phyloP scores from a whole-genome alignment of 2,329 filamentous ascomycete genomes.

The Clonostachys solani region DNA sequence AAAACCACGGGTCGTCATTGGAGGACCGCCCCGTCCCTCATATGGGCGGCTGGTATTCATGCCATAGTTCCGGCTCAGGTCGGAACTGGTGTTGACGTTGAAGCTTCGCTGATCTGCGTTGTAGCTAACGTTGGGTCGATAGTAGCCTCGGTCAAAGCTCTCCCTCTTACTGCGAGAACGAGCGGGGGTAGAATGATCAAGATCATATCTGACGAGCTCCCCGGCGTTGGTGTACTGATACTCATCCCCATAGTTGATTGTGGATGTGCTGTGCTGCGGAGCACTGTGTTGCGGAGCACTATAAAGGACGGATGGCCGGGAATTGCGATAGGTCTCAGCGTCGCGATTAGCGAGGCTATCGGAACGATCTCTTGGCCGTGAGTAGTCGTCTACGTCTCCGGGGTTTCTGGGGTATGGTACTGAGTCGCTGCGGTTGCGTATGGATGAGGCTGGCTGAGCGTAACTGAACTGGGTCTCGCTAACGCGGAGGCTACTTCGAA shows the following conservation, averaged over 20 bases:
- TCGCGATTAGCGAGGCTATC: constrained; percentile 32
- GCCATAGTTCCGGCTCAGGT: constrained; percentile 37
- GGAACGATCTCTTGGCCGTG: constrained; percentile 34
- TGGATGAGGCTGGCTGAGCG: constrained; percentile 46
- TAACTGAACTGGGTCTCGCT: constrained; percentile 46
- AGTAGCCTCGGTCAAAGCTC: constrained; percentile 50
- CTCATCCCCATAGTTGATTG: constrained; percentile 51
- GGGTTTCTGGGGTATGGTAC: background rate
- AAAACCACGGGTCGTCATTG: constrained; percentile 66
- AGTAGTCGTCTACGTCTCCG: constrained; percentile 2
- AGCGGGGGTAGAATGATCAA: constrained; percentile 43
- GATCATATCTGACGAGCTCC: constrained; percentile 57
- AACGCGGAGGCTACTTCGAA: constrained; percentile 45
- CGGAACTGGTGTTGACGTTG: constrained; percentile 38
- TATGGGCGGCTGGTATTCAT: constrained; percentile 23
- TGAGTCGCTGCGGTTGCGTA: background rate
- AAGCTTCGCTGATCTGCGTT: constrained; percentile 39
- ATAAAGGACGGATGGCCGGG: constrained; percentile 41
- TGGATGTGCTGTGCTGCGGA: constrained; percentile 34
- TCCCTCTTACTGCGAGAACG: constrained; percentile 39
- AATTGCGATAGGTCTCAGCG: constrained; percentile 40
- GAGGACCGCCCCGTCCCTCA: constrained; percentile 47
- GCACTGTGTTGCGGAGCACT: constrained; percentile 22
- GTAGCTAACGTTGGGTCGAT: constrained; percentile 50
- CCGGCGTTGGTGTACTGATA: constrained; percentile 62